Evolutionary conservation across 1,284 basidiomycete genomes (phyloP).

Genomic region (Sanghuangporus sanghuang): DNA sequence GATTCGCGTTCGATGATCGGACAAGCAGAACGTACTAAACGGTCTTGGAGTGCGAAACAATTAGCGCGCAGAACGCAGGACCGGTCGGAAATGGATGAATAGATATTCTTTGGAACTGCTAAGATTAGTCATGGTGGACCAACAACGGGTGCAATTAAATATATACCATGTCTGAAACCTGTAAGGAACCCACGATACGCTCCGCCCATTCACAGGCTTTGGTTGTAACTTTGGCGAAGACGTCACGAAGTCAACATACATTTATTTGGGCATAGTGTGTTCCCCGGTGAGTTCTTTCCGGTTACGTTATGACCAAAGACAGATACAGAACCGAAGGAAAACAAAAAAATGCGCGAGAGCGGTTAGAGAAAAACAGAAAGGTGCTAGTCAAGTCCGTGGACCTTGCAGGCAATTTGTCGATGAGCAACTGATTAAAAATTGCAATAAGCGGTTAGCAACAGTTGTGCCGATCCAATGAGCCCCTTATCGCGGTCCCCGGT

Average conservation of each 20-base stretch:
- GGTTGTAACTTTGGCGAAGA: background rate
- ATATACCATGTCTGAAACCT: constrained; percentile 1
- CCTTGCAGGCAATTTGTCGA: background rate
- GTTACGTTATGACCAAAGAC: background rate
- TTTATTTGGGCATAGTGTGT: background rate
- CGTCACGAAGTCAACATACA: constrained; percentile 1
- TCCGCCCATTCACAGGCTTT: background rate
- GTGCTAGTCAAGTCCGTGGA: constrained; percentile 4
- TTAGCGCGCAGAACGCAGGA: constrained; percentile 2
- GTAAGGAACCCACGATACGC: background rate
- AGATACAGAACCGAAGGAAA: background rate
- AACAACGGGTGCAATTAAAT: background rate
- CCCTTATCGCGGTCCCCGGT: background rate
- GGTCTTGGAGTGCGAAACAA: background rate
- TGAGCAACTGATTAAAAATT: constrained; percentile 10
- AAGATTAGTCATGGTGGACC: background rate
- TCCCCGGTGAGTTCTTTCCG: background rate
- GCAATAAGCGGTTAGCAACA: constrained; percentile 2
- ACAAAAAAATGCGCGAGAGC: background rate
- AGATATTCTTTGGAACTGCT: background rate
- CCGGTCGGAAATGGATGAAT: background rate
- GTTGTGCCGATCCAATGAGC: background rate
- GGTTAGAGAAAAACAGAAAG: background rate
- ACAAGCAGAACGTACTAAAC: background rate
- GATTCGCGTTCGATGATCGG: constrained; percentile 4